Percentiles rank a stretch among this genome's conserved stretches.
Conservation (phyloP, 139 green algal genomes). For the Dunaliella primolecta region DNA sequence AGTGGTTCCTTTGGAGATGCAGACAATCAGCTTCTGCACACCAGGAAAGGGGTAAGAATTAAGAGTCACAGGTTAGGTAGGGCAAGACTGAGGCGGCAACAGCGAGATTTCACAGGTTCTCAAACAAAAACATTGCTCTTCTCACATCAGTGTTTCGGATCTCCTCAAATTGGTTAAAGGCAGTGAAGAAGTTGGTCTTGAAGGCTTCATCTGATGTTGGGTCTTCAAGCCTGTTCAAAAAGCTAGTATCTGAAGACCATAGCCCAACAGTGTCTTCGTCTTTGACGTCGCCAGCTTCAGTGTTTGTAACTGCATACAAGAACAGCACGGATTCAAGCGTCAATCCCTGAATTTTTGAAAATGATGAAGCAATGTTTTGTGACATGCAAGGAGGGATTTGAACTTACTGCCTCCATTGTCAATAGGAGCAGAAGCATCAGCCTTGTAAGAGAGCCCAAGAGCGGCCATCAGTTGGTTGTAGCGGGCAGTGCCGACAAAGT, state of each 20-base stretch:
- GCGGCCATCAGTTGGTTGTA: neutral
- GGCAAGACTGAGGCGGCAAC: too few species aligned
- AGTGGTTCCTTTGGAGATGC: neutral
- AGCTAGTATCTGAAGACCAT: too few species aligned
- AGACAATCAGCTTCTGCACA: neutral
- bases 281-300: neutral
- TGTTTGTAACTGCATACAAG: neutral
- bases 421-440: neutral
- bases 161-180: too few species aligned
- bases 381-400: neutral
- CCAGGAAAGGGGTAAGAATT: too few species aligned
- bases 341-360: neutral
- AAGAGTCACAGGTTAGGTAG: too few species aligned
- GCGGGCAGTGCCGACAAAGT: neutral
- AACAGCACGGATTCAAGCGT: neutral
- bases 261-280: neutral
- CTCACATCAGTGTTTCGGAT: too few species aligned
- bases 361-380: neutral
- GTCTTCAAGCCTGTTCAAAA: too few species aligned
- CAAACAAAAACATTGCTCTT: too few species aligned
- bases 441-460: neutral
- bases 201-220: too few species aligned
- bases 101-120: too few species aligned
- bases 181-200: too few species aligned
- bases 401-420: neutral